These are phyloP conservation scores for Fusarium albidum DNA, from an alignment of 2,329 filamentous ascomycete species.

Conservation along the genomic window DNA sequence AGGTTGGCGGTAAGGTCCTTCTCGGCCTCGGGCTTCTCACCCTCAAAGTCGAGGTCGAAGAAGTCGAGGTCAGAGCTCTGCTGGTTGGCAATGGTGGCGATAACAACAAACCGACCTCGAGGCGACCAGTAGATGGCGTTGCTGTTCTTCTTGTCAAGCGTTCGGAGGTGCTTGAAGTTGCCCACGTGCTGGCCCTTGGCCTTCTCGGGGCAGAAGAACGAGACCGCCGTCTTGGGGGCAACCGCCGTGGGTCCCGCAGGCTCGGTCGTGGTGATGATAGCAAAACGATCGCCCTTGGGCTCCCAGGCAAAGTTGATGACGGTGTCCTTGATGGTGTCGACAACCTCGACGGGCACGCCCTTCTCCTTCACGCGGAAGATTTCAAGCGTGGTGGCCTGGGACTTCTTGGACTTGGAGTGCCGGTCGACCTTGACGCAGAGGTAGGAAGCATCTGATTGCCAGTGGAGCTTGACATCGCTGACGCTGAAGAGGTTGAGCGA, in stretches of 20 bases:
- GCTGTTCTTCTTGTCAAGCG: slow-evolving; percentile 98
- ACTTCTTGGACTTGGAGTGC: slow-evolving; percentile 99
- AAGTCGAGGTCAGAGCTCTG: slow-evolving; percentile 97
- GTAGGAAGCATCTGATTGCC: slow-evolving; percentile 94
- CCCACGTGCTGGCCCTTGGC: slow-evolving; percentile 80
- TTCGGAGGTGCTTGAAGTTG: slow-evolving; percentile 96
- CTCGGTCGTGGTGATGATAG: slow-evolving; percentile 95
- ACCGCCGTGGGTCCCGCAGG: slow-evolving; percentile 80
- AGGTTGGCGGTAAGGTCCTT: slow-evolving; percentile 96
- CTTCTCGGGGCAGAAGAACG: slow-evolving; percentile 98
- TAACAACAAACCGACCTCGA: slow-evolving; percentile 91
- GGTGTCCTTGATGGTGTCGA: slow-evolving; percentile 97
- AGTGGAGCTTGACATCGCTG: slow-evolving; percentile 96
- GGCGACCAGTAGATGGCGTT: slow-evolving; percentile 99
- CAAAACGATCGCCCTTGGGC: slow-evolving; percentile 96
- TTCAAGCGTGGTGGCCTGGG: slow-evolving; percentile 93
- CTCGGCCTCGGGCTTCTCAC: slow-evolving; percentile 90
- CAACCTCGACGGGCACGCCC: slow-evolving; percentile 96
- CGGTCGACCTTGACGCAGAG: slow-evolving; percentile 98
- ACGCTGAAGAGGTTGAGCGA: slow-evolving; percentile 98
- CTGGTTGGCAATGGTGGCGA: slow-evolving; percentile 91
- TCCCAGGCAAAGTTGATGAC: slow-evolving; percentile 99
- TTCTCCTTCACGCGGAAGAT: slow-evolving; percentile 98
- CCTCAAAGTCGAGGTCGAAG: slow-evolving; percentile 97
- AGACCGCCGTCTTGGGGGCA: slow-evolving; percentile 90